Base-by-base conservation (phyloP, 768 basidiomycete genomes). In the Termitomyces sp. region DNA sequence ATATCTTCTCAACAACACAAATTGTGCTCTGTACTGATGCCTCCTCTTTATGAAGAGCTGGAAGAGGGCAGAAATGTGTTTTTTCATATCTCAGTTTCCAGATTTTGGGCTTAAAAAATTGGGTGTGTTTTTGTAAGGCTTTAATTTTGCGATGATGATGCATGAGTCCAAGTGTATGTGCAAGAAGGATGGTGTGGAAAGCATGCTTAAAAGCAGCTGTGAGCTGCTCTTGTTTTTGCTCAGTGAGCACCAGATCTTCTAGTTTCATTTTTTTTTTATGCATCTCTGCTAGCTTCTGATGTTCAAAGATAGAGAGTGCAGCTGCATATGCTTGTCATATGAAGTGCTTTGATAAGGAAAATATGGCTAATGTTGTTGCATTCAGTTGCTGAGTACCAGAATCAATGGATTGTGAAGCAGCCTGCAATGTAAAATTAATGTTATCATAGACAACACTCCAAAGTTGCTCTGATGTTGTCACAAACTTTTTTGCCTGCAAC, bases 391-490 rank as follows among this genome's bases (percentile, higher is more conserved):
- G 54, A 20, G 62, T 63, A 9, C 42, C 59, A 1, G 55, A 63
- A 26, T 63, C 59, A n/a, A 63, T 32, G 3, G 51, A 50, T 32
- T 60, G 62, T 22, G 62, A 60, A 13, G 62, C 51, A 32, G 39
- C 45, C 40, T 55, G 49, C 4, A 60, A 12, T 3, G 59, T 63
- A 22, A 63, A 63, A 55, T 63, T 63, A 59, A 63, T 63, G 37
- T 63, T 63, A 51, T 60, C 62, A 32, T 60, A 63, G 22, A 60
- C 62, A 22, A 60, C 51, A 8, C 52, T 55, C 62, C 59, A 63
- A 8, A 56, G 45, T 12, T 49, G 49, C n/a, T 57, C 43, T 1
- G 58, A 56, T 26, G 37, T 37, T 18, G 14, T 34, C 9, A 57
- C 46, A 48, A 60, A 63, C 24, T 44, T 24, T 18, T 44, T 40